A percentile compares a stretch with the other conserved stretches of the same genome.
These are phyloP conservation scores for Hamigera avellanea DNA, from an alignment of 495 filamentous ascomycete genomes.

Conservation along the genomic window DNA sequence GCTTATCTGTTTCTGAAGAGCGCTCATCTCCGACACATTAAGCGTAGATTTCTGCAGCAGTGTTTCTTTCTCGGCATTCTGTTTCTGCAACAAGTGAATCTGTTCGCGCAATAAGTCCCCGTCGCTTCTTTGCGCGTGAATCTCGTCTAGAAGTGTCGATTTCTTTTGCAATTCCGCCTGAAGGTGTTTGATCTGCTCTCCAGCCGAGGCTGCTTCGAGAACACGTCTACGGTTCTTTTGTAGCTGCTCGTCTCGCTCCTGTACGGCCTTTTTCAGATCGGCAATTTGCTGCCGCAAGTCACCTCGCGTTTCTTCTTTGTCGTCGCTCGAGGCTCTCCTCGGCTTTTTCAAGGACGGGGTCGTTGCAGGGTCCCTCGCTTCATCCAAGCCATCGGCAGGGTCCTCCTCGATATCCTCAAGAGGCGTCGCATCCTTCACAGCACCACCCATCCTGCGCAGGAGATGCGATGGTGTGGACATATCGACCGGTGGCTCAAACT, in stretches of 20 bases:
- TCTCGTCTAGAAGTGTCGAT: conserved; percentile 18
- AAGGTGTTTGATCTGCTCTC: conserved; percentile 28
- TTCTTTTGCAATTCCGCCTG: conserved; percentile 27
- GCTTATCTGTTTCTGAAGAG: conserved; percentile 22
- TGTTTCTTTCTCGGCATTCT: conserved; percentile 19
- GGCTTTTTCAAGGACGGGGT: conserved; percentile 23
- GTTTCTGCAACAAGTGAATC: conserved; percentile 20
- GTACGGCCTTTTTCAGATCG: conserved; percentile 22
- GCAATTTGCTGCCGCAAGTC: conserved; percentile 23
- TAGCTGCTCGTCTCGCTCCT: conserved; percentile 27
- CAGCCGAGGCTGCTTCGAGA: conserved; percentile 26
- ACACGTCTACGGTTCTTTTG: conserved; percentile 21
- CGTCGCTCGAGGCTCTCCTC: conserved; percentile 9
- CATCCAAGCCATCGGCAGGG: conserved; percentile 16
- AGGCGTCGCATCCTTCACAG: conserved; percentile 24
- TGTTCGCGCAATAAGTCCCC: conserved; percentile 19
- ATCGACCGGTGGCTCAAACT: conserved; percentile 34
- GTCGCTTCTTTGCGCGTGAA: conserved; percentile 13
- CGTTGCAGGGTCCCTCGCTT: conserved; percentile 14
- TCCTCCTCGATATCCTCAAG: conserved; percentile 33
- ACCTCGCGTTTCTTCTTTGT: conserved; percentile 10
- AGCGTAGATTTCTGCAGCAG: conserved; percentile 14
- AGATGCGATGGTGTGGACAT: conserved; percentile 39
- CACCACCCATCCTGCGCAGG: conserved; percentile 17
- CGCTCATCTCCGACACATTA: conserved; percentile 11